phyloP scores from a whole-genome alignment of 768 basidiomycete genomes.

The Dacryopinax spathularia region DNA sequence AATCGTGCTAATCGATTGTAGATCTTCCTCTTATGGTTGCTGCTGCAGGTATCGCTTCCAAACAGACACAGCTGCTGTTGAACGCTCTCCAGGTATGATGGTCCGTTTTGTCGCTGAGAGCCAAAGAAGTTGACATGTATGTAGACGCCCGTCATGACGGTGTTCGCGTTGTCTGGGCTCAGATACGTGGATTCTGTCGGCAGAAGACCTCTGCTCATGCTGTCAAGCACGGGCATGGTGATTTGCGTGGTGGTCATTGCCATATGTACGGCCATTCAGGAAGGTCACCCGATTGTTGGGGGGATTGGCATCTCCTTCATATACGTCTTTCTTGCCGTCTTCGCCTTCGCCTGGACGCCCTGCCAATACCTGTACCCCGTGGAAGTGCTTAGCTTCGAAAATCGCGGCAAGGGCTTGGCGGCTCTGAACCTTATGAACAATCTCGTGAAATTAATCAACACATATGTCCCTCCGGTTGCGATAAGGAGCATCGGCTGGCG shows the following conservation, averaged over 20 bases:
- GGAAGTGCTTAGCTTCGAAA: slow-evolving; percentile 17
- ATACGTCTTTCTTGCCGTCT: slow-evolving; percentile 16
- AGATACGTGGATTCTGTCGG: slow-evolving; percentile 24
- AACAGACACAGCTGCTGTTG: slow-evolving; percentile 19
- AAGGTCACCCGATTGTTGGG: slow-evolving; percentile 19
- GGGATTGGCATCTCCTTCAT: slow-evolving; percentile 22
- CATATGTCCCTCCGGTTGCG: slow-evolving; percentile 16
- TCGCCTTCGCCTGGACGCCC: slow-evolving; percentile 22
- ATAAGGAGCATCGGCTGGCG: slow-evolving; percentile 4
- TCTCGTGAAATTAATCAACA: slow-evolving; percentile 18
- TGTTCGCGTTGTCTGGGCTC: slow-evolving; percentile 23
- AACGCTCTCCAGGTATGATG: slow-evolving; percentile 16
- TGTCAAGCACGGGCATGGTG: slow-evolving; percentile 19
- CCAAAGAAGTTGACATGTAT: background rate
- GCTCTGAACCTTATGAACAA: slow-evolving; percentile 13
- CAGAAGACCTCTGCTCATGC: slow-evolving; percentile 22
- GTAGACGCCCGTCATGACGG: slow-evolving; percentile 22
- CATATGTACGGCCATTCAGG: slow-evolving; percentile 22
- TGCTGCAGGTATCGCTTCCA: slow-evolving; percentile 25
- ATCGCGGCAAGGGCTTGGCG: slow-evolving; percentile 18
- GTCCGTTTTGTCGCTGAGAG: background rate
- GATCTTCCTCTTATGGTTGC: slow-evolving; percentile 10
- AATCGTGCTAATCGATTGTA: no score
- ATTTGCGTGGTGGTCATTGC: slow-evolving; percentile 23
- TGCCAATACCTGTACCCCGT: slow-evolving; percentile 15